Conservation (phyloP, 1,139 yeast species). For the Pneumocystis oryctolagi region DNA sequence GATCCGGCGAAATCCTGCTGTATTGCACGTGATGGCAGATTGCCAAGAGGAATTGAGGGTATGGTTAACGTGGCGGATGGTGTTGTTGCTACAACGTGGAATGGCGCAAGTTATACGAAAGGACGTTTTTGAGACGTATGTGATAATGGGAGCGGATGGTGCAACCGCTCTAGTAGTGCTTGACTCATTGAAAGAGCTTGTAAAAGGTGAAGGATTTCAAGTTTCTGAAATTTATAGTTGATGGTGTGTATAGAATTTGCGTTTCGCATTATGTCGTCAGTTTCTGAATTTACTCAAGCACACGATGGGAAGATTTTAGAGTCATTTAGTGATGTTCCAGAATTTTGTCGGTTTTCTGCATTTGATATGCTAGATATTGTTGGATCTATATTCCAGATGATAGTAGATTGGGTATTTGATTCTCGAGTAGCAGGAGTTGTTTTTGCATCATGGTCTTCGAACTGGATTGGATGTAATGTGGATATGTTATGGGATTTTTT, state of each 20-base stretch:
- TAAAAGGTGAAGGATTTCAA: background rate
- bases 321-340: background rate
- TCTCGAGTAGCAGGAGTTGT: background rate
- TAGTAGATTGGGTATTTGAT: background rate
- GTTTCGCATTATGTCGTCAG: background rate
- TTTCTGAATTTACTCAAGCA: background rate
- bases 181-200: background rate
- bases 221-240: background rate
- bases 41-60: background rate
- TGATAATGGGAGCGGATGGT: background rate
- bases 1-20: background rate
- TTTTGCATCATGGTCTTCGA: background rate
- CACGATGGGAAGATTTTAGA: background rate
- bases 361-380: background rate
- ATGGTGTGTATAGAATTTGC: background rate
- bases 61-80: background rate
- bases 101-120: background rate
- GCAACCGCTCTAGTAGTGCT: background rate
- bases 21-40: background rate
- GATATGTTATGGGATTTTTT: background rate
- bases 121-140: background rate
- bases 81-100: background rate
- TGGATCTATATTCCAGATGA: background rate
- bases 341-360: background rate
- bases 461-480: background rate